Conservation (phyloP, 2,329 filamentous ascomycete genomes). For the Cordyceps cicadae region DNA sequence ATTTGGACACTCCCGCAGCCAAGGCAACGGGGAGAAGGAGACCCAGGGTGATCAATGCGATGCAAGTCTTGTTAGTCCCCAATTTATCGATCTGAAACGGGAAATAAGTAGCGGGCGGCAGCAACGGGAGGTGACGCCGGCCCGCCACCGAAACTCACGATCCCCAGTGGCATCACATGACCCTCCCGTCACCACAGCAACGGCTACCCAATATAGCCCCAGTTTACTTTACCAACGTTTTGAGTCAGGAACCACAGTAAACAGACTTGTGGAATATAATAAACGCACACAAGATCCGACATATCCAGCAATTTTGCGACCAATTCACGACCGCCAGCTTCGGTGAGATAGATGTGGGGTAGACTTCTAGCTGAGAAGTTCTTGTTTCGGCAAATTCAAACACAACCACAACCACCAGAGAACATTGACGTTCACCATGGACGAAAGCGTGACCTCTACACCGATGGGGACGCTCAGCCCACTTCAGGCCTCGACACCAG, state of each 20-base stretch:
- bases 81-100: constrained; percentile 4
- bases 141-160: constrained; percentile 1
- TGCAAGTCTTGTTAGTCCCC: constrained; percentile 8
- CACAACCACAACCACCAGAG: background rate
- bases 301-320: background rate
- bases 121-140: background rate
- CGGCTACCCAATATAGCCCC: constrained; percentile 1
- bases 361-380: background rate
- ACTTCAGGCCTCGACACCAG: constrained; percentile 53
- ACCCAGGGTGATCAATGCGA: background rate
- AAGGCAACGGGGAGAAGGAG: background rate
- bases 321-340: background rate
- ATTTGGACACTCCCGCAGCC: background rate
- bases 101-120: constrained; percentile 1
- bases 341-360: constrained; percentile 5
- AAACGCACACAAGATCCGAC: constrained; percentile 3
- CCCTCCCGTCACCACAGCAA: constrained; percentile 12
- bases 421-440: background rate
- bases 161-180: constrained; percentile 3
- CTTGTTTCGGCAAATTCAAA: background rate
- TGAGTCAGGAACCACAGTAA: constrained; percentile 8
- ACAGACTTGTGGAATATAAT: constrained; percentile 10
- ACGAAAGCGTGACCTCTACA: constrained; percentile 28
- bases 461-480: constrained; percentile 46
- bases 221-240: background rate